These are phyloP conservation scores for Amanita jacksonii DNA, from an alignment of 768 basidiomycete species.

Conservation along the genomic window DNA sequence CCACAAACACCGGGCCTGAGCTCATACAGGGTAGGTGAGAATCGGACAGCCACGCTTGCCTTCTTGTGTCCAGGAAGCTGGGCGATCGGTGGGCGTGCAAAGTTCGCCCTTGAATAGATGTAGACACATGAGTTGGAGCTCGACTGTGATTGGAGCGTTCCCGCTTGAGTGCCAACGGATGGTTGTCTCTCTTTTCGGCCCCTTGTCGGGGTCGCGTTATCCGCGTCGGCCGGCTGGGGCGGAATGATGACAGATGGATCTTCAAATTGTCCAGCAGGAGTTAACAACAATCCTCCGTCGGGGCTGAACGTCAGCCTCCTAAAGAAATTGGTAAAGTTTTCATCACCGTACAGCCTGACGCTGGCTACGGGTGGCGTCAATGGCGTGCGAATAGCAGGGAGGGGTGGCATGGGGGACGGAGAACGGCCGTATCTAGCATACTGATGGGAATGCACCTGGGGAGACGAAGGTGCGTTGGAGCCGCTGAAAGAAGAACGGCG, in stretches of 20 bases:
- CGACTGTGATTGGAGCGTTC: constrained; percentile 31
- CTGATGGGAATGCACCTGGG: constrained; percentile 37
- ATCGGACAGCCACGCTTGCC: constrained; percentile 86
- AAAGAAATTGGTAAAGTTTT: constrained; percentile 94
- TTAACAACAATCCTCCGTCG: constrained; percentile 87
- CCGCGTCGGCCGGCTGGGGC: constrained; percentile 20
- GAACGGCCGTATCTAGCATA: constrained; percentile 62
- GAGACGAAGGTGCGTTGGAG: constrained; percentile 72
- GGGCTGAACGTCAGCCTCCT: constrained; percentile 89
- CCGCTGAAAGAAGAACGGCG: constrained; percentile 71
- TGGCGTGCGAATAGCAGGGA: constrained; percentile 84
- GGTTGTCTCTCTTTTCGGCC: constrained; percentile 45
- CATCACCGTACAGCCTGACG: constrained; percentile 88
- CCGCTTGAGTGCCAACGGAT: constrained; percentile 15
- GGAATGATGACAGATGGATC: constrained; percentile 60
- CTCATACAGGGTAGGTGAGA: constrained; percentile 90
- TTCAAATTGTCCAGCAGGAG: constrained; percentile 96
- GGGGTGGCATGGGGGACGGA: constrained; percentile 84
- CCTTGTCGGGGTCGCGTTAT: constrained; percentile 38
- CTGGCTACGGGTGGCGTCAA: constrained; percentile 48
- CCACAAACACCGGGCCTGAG: constrained; percentile 51
- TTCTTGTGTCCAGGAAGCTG: constrained; percentile 96
- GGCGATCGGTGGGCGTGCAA: constrained; percentile 86
- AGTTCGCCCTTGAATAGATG: constrained; percentile 93
- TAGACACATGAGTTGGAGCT: constrained; percentile 62